These are phyloP conservation scores for Emergomyces africanus DNA, from an alignment of 2,329 filamentous ascomycete genomes.

Conservation along the genomic window DNA sequence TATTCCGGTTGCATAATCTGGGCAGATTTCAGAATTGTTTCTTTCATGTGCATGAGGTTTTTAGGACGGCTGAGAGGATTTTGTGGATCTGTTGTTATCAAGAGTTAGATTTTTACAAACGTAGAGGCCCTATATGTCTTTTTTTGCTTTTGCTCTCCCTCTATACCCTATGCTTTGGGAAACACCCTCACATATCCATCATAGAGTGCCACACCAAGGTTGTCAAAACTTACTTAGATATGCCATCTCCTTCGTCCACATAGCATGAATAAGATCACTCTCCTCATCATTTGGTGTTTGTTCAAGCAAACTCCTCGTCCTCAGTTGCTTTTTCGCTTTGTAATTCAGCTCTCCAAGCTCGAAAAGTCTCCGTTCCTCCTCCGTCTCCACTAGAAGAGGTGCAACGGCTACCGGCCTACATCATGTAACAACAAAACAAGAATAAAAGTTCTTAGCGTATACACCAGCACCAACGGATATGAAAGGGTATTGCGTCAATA, in stretches of 20 bases:
- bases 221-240: slow-evolving; percentile 40
- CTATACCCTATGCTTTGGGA: not conserved
- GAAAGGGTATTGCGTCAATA: not conserved
- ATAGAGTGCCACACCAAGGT: not conserved
- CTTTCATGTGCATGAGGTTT: slow-evolving; percentile 50
- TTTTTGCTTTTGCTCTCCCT: not conserved
- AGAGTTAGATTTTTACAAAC: not conserved
- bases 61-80: slow-evolving; percentile 40
- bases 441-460: slow-evolving; percentile 3
- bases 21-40: slow-evolving; percentile 50
- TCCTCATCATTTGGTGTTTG: slow-evolving; percentile 59
- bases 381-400: slow-evolving; percentile 48
- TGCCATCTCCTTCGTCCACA: slow-evolving; percentile 56
- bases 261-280: slow-evolving; percentile 57
- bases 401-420: slow-evolving; percentile 49
- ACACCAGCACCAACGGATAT: not conserved
- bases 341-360: slow-evolving; percentile 53
- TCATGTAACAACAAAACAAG: not conserved
- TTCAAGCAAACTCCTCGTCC: slow-evolving; percentile 48
- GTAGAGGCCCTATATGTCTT: not conserved
- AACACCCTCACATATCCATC: not conserved
- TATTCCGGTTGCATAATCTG: slow-evolving; percentile 66
- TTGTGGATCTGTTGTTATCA: slow-evolving; percentile 36
- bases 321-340: slow-evolving; percentile 51
- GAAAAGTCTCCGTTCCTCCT: slow-evolving; percentile 53